Percentiles rank a stretch among this genome's conserved stretches.
Conservation (phyloP, 208 protist genomes). For the Tritrichomonas musculus region DNA sequence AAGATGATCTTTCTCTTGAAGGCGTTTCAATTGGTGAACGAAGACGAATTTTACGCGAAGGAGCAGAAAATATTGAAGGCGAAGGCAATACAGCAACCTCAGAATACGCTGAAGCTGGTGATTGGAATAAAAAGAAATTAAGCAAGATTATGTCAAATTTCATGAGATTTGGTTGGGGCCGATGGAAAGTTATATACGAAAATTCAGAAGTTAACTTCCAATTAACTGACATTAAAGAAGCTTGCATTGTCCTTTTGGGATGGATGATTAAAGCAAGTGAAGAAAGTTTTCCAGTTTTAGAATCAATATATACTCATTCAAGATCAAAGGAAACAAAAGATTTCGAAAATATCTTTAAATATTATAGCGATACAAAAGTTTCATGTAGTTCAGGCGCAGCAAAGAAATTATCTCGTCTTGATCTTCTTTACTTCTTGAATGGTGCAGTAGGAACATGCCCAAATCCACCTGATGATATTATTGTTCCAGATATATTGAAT, state of each 20-base stretch:
- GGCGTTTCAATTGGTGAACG: background rate
- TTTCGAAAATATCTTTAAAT: background rate
- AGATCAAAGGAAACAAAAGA: background rate
- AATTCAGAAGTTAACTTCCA: background rate
- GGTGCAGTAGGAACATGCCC: background rate
- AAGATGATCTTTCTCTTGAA: background rate
- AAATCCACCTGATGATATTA: conserved; percentile 3
- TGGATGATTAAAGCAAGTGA: background rate
- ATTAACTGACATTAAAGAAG: background rate
- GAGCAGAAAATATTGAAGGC: too few species aligned
- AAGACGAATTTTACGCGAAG: background rate
- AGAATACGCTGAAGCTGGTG: background rate
- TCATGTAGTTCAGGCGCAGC: background rate
- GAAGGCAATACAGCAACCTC: too few species aligned
- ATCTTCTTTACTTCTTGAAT: background rate
- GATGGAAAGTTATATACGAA: conserved; percentile 10
- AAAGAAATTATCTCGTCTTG: background rate
- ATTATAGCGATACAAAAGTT: background rate
- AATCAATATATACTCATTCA: background rate
- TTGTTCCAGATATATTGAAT: background rate
- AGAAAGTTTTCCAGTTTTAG: background rate
- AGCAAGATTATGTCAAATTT: background rate
- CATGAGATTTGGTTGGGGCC: background rate
- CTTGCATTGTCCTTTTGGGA: background rate
- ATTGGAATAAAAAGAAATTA: background rate